Percentiles rank a stretch among this genome's conserved stretches.
Conservation (phyloP, 2,329 filamentous ascomycete genomes). For the Xylariales sp. region DNA sequence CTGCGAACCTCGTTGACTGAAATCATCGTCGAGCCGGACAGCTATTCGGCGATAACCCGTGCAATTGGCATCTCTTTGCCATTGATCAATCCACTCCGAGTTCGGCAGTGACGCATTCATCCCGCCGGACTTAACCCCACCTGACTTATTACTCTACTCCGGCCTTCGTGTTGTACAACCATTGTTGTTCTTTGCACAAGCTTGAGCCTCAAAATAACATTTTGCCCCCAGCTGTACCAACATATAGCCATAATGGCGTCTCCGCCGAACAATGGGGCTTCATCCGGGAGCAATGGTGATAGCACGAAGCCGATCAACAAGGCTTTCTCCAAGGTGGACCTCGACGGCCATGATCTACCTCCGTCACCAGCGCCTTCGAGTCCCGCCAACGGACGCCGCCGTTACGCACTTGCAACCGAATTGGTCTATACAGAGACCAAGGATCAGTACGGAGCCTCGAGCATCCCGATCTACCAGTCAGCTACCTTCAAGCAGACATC, state of each 20-base stretch:
- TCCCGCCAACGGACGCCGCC: conserved; percentile 71
- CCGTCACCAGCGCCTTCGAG: conserved; percentile 92
- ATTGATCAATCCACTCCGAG: background rate
- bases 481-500: conserved; percentile 96
- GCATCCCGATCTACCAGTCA: conserved; percentile 95
- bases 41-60: no score
- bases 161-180: no score
- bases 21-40: no score
- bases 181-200: no score
- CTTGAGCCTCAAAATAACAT: background rate
- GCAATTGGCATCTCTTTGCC: no score
- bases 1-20: no score
- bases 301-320: conserved; percentile 42
- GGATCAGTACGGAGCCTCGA: conserved; percentile 96
- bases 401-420: conserved; percentile 93
- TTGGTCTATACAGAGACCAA: conserved; percentile 93
- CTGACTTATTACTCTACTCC: no score
- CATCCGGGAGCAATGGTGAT: conserved; percentile 26
- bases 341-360: conserved; percentile 79
- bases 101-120: background rate
- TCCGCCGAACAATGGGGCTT: conserved; percentile 22
- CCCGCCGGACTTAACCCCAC: background rate
- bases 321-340: conserved; percentile 60
- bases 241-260: conserved; percentile 15
- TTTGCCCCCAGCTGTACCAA: background rate